Evolutionary conservation across 768 basidiomycete genomes (phyloP).

Genomic region (Leccinum rimulosum): DNA sequence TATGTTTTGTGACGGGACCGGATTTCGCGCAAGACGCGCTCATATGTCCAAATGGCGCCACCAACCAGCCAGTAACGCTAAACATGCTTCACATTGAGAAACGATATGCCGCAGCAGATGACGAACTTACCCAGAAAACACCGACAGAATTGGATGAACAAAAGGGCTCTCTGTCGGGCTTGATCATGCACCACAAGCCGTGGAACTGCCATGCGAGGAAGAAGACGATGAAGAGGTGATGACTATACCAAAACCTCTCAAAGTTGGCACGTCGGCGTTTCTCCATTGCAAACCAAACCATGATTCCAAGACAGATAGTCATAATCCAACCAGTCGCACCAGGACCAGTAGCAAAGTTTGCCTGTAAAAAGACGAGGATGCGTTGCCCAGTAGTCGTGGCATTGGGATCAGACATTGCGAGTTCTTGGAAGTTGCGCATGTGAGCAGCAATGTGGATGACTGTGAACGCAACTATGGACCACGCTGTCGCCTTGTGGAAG

Average conservation of each 20-base stretch:
- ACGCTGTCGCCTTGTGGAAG: conserved; percentile 88
- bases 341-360: conserved; percentile 83
- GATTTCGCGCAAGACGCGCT: conserved; percentile 90
- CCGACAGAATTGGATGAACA: conserved; percentile 85
- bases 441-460: conserved; percentile 79
- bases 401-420: conserved; percentile 54
- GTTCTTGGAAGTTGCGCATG: conserved; percentile 78
- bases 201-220: conserved; percentile 95
- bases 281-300: conserved; percentile 86
- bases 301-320: conserved; percentile 66
- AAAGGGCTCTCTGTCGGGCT: conserved; percentile 84
- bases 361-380: conserved; percentile 66
- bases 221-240: conserved; percentile 89
- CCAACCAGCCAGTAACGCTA: conserved; percentile 91
- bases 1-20: conserved; percentile 89
- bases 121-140: conserved; percentile 84
- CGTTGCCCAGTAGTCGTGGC: conserved; percentile 54
- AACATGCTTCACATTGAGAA: conserved; percentile 5
- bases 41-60: conserved; percentile 79
- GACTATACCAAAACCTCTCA: conserved; percentile 87
- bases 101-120: background rate
- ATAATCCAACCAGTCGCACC: conserved; percentile 88
- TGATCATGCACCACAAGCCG: conserved; percentile 96
- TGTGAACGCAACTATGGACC: conserved; percentile 81
- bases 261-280: conserved; percentile 76